These are phyloP conservation scores for Chaetomium fimeti DNA, from an alignment of 495 filamentous ascomycete species.

Conservation along the genomic window DNA sequence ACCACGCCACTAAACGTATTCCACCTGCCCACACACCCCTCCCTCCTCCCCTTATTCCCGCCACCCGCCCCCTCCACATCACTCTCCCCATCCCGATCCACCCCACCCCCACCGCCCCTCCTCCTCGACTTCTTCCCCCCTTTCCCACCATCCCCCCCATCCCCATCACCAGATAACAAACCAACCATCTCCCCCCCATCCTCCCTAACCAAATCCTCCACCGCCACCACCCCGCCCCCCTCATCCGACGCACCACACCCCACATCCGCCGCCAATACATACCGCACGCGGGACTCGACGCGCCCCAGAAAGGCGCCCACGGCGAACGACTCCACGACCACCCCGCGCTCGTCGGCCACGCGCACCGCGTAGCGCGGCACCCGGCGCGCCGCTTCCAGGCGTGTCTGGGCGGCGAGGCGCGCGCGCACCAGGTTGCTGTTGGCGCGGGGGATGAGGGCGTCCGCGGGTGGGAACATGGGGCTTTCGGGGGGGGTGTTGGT, in stretches of 20 bases:
- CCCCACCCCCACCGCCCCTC: constrained; percentile 23
- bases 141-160: constrained; percentile 3
- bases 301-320: constrained; percentile 60
- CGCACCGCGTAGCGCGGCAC: constrained; percentile 51
- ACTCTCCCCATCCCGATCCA: constrained; percentile 25
- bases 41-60: constrained; percentile 28
- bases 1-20: constrained; percentile 44
- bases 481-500: constrained; percentile 25
- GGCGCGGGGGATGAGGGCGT: constrained; percentile 29
- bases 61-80: constrained; percentile 26
- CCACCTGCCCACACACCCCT: constrained; percentile 58
- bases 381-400: constrained; percentile 55
- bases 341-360: constrained; percentile 55
- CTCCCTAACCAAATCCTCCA: constrained; percentile 50
- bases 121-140: constrained; percentile 15
- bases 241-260: constrained; percentile 51
- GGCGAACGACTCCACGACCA: constrained; percentile 44
- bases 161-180: not conserved
- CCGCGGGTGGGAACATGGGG: constrained; percentile 42
- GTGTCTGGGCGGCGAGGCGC: constrained; percentile 55
- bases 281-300: constrained; percentile 56
- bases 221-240: constrained; percentile 52
- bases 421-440: constrained; percentile 51
- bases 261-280: constrained; percentile 57
- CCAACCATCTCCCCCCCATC: constrained; percentile 42